Evolutionary conservation across 441 rosid species (phyloP), one percentile per base, ranked within the genome.

Genomic region (Pelargonium hybrid): DNA sequence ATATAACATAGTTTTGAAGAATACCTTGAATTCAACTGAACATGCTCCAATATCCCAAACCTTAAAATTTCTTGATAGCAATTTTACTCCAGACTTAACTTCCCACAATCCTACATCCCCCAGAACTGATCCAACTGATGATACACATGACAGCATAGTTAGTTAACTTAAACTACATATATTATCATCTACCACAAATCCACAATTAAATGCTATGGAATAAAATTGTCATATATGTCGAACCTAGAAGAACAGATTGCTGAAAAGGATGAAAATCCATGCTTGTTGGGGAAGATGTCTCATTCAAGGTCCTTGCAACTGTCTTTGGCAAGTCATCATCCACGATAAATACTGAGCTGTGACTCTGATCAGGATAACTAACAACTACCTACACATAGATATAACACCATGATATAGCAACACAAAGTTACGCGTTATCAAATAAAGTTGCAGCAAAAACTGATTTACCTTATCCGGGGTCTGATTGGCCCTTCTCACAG

Each of bases 211-310:
- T 45, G 15, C 15, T 45, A 45, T 45, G 52, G 52, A 45, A 45
- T 1, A 3, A 10, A 11, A 45, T 10, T 45, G 15, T 45, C 52
- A 2, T 45, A 2, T 45, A 45, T 23, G 10, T 14, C 87, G 77
- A 68, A 90, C 96, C 91, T 21, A 90, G 90, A 73, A 90, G 93
- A 37, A 90, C 69, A 77, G 79, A 84, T 73, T 86, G 96, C 72
- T 87, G 90, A 68, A 75, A 61, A 0, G 93, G 93, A 79, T 90
- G 93, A 77, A 90, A 90, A 82, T 90, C 96, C 93, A 90, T 90
- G 81, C 91, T 90, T 83, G 77, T 90, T 48, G 85, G 89, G 65
- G 86, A 77, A 67, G 96, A 84, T 9, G 88, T 86, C 82, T 88
- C 89, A 75, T 11, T 79, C 67, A 90, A 82, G 54, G 78, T 78